Base-by-base conservation (phyloP, 1,139 yeast species). In the Zygotorulaspora mrakii region DNA sequence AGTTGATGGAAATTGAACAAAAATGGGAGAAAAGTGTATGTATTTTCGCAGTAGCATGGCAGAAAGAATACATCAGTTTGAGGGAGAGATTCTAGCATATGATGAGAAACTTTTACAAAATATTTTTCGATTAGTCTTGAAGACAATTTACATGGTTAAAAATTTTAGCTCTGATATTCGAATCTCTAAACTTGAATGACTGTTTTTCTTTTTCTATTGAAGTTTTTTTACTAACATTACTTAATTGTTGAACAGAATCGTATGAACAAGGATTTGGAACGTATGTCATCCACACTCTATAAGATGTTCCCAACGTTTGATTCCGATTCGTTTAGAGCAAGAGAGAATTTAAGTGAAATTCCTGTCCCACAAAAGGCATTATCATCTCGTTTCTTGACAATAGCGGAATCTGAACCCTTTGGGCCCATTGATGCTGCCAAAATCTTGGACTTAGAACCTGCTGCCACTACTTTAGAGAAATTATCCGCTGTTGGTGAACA, bases 361-460 rank as follows among this genome's bases (percentile, higher is more conserved):
- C 96, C 96, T 22, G 79, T 86, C 42, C 96, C 96, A 17, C 76
- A 78, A 50, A 86, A 82, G 65, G 85, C 96, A 2, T 71, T 82
- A 49, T 80, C 79, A 48, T 89, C 94, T 53, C 74, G 94, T 50
- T 89, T 88, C 69, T 67, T 87, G 61, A 83, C 94, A 16, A 82
- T 91, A 61, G 91, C 96, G 10, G 97, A 91, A 67, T 80, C 89
- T 14, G 94, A 88, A 66, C 95, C 96, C n/a, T 89, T 89, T 63
- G 96, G 96, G 4, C 95, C 97, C 5, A 75, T 88, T 6, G 97
- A 91, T 59, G 96, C 98, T n/a, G 96, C 98, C 37, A 70, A 78
- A 46, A 75, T 84, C 31, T 77, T 86, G 52, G 88, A 76, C 33
- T 72, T 89, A 50, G 91, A 86, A 60, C 94, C 95, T 14, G 96